Base-by-base conservation (phyloP, 306 rosid species). In the Gleditsia sinensis region DNA sequence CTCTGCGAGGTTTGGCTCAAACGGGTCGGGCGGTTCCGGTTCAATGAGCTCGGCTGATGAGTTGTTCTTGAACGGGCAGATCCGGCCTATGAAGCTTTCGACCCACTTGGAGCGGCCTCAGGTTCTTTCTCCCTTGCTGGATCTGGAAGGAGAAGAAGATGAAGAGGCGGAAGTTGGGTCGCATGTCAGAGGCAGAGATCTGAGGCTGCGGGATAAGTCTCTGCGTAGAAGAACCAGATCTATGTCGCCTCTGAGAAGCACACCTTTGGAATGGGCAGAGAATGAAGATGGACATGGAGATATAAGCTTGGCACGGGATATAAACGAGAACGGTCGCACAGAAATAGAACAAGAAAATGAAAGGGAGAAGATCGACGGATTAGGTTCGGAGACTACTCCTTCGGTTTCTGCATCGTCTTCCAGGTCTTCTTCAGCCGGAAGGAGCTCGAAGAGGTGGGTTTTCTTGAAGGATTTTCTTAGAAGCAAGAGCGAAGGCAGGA, bases 401-500 rank as follows among this genome's bases (percentile, higher is more conserved):
- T 86, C 91, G 4, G 96, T 80, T 61, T 93, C 97, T 1, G 93
- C 88, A 28, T 90, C 98, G 0, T 86, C 98, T 27, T 94, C 98
- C 0, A 71, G 98, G 28, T 94, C 96, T 45, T 91, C 98, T 28
- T 94, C 97, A 0, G 97, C 92, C 9, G 98, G 98, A 24, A 81
- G 97, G 27, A 94, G 88, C 79, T 94, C 98, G 0, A 91, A 89
- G 71, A 66, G 97, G 36, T 94, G 97, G 98, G 83, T 94, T 54
- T 91, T 91, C 51, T 43, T 94, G 27, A 94, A 89, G 61, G 97
- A 94, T 12, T 91, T 94, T 81, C 96, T 94, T 24, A 75, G 98
- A 67, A 94, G 98, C 81, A 94, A 94, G 28, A 94, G 98, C n/a
- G 97, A 94, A 83, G 98, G 98, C 8, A 86, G 97, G 37, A 88